These are phyloP conservation scores for Bruguiera parviflora DNA, from an alignment of 345 rosid genomes.

Conservation along the genomic window DNA sequence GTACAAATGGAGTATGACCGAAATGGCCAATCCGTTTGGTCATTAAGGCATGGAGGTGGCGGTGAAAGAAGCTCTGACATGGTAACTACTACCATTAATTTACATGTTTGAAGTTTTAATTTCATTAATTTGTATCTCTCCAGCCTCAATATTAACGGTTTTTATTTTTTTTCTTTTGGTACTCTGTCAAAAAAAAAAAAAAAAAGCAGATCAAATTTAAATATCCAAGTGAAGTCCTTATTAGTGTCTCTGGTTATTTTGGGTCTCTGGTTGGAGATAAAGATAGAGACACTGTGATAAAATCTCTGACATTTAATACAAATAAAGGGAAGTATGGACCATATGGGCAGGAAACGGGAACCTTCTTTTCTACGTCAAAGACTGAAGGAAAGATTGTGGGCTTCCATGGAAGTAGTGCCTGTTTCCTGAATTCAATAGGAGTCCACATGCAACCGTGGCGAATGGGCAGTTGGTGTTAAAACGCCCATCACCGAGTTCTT, in stretches of 20 bases:
- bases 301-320: slow-evolving; percentile 20
- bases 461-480: not conserved
- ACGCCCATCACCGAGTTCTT: not conserved
- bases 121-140: too few relatives aligned
- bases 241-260: slow-evolving; percentile 14
- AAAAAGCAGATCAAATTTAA: slow-evolving; percentile 22
- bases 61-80: slow-evolving; percentile 6
- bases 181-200: too few relatives aligned
- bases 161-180: not conserved
- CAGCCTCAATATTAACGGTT: not conserved
- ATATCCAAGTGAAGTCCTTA: slow-evolving; percentile 18
- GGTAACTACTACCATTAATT: too few relatives aligned
- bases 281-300: not conserved
- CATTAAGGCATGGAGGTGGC: slow-evolving; percentile 27
- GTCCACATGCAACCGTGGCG: slow-evolving; percentile 16
- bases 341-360: slow-evolving; percentile 20
- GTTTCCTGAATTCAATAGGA: slow-evolving; percentile 21
- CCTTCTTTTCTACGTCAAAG: slow-evolving; percentile 11
- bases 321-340: slow-evolving; percentile 30
- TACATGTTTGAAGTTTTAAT: not conserved
- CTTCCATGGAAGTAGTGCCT: slow-evolving; percentile 25
- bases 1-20: slow-evolving; percentile 25
- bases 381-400: slow-evolving; percentile 22
- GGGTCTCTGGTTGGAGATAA: slow-evolving; percentile 16
- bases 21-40: slow-evolving; percentile 27